Conservation (phyloP, 225 moss, liverwort and hornwort genomes). For the Marchantia paleacea region DNA sequence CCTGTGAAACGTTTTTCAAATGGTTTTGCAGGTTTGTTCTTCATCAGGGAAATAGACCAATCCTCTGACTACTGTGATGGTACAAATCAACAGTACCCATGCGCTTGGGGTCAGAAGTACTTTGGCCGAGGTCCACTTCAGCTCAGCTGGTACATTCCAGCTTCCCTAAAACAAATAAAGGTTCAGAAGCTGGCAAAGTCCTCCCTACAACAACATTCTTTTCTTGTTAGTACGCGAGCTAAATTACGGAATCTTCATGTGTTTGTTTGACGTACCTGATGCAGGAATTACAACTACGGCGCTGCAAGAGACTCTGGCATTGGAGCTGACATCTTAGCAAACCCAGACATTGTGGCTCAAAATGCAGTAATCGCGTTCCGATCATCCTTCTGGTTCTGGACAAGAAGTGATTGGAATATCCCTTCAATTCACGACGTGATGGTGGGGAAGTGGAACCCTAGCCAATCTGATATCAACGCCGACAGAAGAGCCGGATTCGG, state of each 20-base stretch:
- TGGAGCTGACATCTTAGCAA: constrained; percentile 33
- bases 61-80: constrained; percentile 29
- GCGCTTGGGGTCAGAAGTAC: constrained; percentile 27
- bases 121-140: constrained; percentile 71
- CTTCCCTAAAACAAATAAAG: neutral
- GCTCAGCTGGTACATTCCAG: constrained; percentile 47
- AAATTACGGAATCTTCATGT: neutral
- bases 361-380: constrained; percentile 42
- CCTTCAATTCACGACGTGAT: constrained; percentile 62
- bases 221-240: neutral
- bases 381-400: constrained; percentile 66
- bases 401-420: constrained; percentile 26
- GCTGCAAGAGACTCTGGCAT: constrained; percentile 31
- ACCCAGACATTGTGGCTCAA: constrained; percentile 45
- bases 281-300: constrained; percentile 74
- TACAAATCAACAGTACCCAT: constrained; percentile 29
- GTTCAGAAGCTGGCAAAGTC: neutral
- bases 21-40: constrained; percentile 15
- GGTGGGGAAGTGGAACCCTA: constrained; percentile 47
- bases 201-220: neutral
- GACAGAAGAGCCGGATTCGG: constrained; percentile 53
- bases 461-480: constrained; percentile 32
- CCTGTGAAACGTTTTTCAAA: no score
- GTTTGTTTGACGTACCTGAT: neutral
- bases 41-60: constrained; percentile 45